Base-by-base conservation (phyloP, 2,329 filamentous ascomycete species). In the Cladophialophora carrionii region DNA sequence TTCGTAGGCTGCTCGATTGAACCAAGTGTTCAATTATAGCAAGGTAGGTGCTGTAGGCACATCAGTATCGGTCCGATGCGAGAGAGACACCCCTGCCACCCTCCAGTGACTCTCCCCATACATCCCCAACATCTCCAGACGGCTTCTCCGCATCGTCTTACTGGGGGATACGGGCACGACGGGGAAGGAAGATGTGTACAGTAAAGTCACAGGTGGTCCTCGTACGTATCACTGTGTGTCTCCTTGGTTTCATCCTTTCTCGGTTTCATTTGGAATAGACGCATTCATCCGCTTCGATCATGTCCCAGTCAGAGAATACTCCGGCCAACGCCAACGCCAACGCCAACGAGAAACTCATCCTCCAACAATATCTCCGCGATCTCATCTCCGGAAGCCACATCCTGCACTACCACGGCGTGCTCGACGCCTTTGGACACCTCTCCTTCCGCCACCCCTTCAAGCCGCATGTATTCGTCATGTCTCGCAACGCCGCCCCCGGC, bases 401-500 rank as follows among this genome's bases (percentile, higher is more conserved):
- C 56, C 57, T 59, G 3, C 57, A 59, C 46, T 59, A 59, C n/a
- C 58, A 53, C 79, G 85, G 1, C 22, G 76, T 85, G 9, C 71
- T 86, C 29, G 83, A 85, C 62, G 83, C 81, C 1, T 86, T 82
- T 68, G 83, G 83, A 22, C 83, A 86, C 66, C 76, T 86, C 17
- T 84, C 83, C 1, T 76, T 84, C 29, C 78, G 84, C 6, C 79
- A 83, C 62, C 82, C 83, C 0, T 62, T 73, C 34, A 78, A 83
- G 9, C 71, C 78, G 1, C 71, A 77, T 1, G 74, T 76, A 57
- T 84, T 83, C 72, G 76, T 85, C 63, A 80, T 85, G 76, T 80
- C 81, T 12, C 75, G 76, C 31, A 78, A 78, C 64, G 72, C 79
- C 26, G 79, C 83, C 2, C 82, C 82, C 1, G 83, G 79, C 2